These are phyloP conservation scores for Hebeloma cylindrosporum DNA, from an alignment of 768 basidiomycete species.

Conservation along the genomic window DNA sequence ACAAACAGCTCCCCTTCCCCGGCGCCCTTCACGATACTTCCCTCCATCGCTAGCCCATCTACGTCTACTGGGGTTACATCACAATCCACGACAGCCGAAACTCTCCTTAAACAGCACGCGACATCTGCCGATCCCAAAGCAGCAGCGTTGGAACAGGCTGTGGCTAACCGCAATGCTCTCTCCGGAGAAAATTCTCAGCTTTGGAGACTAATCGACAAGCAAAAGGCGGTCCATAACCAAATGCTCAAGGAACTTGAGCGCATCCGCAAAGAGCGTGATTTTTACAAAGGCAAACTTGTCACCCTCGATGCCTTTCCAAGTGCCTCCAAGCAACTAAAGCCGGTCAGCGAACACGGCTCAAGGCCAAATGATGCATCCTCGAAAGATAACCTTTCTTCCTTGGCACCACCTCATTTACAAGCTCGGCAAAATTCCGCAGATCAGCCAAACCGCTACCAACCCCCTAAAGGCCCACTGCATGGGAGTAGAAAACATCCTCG, in stretches of 20 bases:
- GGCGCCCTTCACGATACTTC: constrained; percentile 26
- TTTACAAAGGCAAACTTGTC: constrained; percentile 51
- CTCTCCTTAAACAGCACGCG: constrained; percentile 56
- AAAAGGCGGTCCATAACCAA: constrained; percentile 76
- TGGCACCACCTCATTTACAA: constrained; percentile 13
- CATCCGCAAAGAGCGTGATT: constrained; percentile 77
- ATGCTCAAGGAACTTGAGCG: constrained; percentile 85
- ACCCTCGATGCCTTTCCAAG: constrained; percentile 25
- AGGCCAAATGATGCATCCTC: constrained; percentile 28
- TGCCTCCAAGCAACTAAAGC: constrained; percentile 28
- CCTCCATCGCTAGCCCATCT: constrained; percentile 32
- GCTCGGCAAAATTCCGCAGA: too few relatives aligned
- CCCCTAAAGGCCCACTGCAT: too few relatives aligned
- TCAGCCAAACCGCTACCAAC: too few relatives aligned
- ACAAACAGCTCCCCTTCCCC: constrained; percentile 24
- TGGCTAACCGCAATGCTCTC: constrained; percentile 79
- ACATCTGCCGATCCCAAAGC: constrained; percentile 50
- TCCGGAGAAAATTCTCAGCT: constrained; percentile 85
- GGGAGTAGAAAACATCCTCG: too few relatives aligned
- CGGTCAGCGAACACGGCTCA: constrained; percentile 24
- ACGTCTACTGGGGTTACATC: constrained; percentile 37
- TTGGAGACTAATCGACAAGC: constrained; percentile 95
- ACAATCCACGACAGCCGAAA: constrained; percentile 47
- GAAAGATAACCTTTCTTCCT: constrained; percentile 13
- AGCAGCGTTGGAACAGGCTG: constrained; percentile 74